Evolutionary conservation across 257 asterid genomes (phyloP).

Genomic region (Oldenlandia corymbosa): DNA sequence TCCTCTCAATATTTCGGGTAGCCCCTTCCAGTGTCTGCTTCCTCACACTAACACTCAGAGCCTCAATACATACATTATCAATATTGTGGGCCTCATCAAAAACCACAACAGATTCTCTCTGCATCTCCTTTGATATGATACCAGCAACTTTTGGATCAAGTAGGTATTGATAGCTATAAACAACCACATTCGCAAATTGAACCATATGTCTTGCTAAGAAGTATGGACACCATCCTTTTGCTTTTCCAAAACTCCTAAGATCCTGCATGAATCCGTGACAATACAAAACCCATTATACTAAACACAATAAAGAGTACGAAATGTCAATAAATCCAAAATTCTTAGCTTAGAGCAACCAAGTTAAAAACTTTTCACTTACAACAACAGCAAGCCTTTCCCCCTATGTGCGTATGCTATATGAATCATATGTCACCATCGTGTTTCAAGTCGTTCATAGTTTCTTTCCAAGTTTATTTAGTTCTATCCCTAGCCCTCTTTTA

Average conservation of each 20-base stretch:
- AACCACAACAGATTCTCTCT: slow-evolving; percentile 90
- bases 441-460: no score
- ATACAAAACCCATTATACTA: background rate
- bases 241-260: slow-evolving; percentile 72
- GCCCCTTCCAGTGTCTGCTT: slow-evolving; percentile 98
- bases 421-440: no score
- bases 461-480: no score
- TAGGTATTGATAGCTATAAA: slow-evolving; percentile 90
- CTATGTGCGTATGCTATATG: no score
- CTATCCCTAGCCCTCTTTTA: no score
- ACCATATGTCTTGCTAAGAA: slow-evolving; percentile 90
- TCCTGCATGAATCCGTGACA: slow-evolving; percentile 38
- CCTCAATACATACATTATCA: slow-evolving; percentile 96
- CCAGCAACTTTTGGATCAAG: slow-evolving; percentile 99
- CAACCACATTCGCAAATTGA: slow-evolving; percentile 92
- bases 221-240: slow-evolving; percentile 94
- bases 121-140: slow-evolving; percentile 97
- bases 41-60: slow-evolving; percentile 93
- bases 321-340: no score
- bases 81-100: slow-evolving; percentile 99
- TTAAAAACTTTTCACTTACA: background rate
- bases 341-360: background rate
- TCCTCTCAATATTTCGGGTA: slow-evolving; percentile 72
- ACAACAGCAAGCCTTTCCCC: background rate
- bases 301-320: no score